phyloP scores from a whole-genome alignment of 495 filamentous ascomycete species.

The Patellaria atrata region DNA sequence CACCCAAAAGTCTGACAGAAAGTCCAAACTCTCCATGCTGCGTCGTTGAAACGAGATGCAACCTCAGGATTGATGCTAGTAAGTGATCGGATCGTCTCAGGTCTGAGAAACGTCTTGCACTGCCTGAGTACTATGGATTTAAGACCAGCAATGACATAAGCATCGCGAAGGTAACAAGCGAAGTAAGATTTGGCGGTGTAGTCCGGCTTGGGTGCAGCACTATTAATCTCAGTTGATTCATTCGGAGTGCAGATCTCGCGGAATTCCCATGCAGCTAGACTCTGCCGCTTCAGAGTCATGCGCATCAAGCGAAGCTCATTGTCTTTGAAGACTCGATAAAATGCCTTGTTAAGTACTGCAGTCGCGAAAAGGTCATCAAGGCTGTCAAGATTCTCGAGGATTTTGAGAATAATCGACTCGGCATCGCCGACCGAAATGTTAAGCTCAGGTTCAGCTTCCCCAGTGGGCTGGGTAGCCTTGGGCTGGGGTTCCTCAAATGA shows the following conservation, averaged over 20 bases:
- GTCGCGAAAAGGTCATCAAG: constrained; percentile 45
- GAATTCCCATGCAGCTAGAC: constrained; percentile 50
- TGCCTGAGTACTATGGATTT: constrained; percentile 46
- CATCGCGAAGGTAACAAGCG: constrained; percentile 40
- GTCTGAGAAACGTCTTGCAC: constrained; percentile 43
- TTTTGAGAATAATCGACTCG: constrained; percentile 35
- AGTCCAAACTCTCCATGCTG: constrained; percentile 56
- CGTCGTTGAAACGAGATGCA: constrained; percentile 44
- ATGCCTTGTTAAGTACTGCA: constrained; percentile 40
- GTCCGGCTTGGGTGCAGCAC: constrained; percentile 36
- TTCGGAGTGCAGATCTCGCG: constrained; percentile 47
- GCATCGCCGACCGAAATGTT: constrained; percentile 31
- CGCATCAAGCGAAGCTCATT: constrained; percentile 44
- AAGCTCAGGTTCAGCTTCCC: constrained; percentile 1
- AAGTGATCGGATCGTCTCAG: constrained; percentile 42
- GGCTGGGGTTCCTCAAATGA: too few relatives aligned
- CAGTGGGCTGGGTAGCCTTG: constrained; percentile 2
- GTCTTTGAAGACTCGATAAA: constrained; percentile 47
- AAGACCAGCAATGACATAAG: constrained; percentile 43
- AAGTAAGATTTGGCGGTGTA: constrained; percentile 45
- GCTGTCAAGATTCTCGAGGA: constrained; percentile 36
- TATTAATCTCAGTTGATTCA: constrained; percentile 32
- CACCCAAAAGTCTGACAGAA: constrained; percentile 55
- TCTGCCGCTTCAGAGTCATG: constrained; percentile 39
- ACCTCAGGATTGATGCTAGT: constrained; percentile 35